Base-by-base conservation (phyloP, 164 flowering plant genomes). In the Nymphaea thermarum region DNA sequence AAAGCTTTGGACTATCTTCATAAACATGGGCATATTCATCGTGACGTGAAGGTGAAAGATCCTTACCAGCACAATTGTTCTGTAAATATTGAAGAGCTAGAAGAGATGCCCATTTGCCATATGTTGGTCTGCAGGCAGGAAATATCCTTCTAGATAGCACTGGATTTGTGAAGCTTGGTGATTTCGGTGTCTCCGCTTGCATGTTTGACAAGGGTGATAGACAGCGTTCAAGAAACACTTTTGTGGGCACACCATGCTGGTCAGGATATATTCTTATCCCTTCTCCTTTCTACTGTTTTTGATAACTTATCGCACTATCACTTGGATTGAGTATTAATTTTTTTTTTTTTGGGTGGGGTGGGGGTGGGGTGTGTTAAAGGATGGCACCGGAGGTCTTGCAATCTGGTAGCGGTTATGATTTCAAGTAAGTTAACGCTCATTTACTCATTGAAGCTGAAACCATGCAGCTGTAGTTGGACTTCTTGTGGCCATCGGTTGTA, bases 341-440 rank as follows among this genome's bases (percentile, higher is more conserved):
- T 51, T 8, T 2, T 51, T 8, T 51, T 51, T 51, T 10, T 51
- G 57, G 12, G 57, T 51, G 57, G 8, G 57, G 3, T 14, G n/a
- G 36, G 36, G 36, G 36, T 25, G 36, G 36, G 0, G 36, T 25
- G 36, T 25, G 36, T 25, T 47, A 75, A 51, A 95, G 99, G 99
- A 95, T 95, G 98, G 99, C 99, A 65, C 99, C 99, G 43, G 99
- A 95, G 81, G 97, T 95, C 10, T 79, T 95, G 82, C 99, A 95
- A 77, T 96, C 98, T 12, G 96, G 95, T 70, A 84, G 86, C 66
- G 99, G 99, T 73, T 95, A 95, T 78, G 89, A 92, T 77, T 90
- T 86, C 80, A 95, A 92, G 99, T 95, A 74, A 84, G 98, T 62
- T 51, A 8, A 2, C 57, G 55, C 4, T 47, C 12, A 25, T 1